phyloP scores from a whole-genome alignment of 129 eudicot genomes.

The Kitagawia praeruptora region DNA sequence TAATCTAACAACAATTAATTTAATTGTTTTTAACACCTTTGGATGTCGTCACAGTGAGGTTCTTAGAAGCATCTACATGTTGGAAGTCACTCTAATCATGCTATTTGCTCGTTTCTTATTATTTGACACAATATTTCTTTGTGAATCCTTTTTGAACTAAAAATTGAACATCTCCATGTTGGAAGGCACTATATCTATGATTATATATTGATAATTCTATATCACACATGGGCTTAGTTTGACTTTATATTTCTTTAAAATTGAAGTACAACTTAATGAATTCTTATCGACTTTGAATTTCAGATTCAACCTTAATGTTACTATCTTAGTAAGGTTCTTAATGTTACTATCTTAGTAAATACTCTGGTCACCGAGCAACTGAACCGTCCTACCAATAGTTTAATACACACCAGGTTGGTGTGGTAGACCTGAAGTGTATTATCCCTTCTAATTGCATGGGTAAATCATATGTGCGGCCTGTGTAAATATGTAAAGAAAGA shows the following conservation, averaged over 20 bases:
- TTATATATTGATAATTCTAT: not conserved
- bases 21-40: not conserved
- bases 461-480: not conserved
- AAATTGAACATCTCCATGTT: not conserved
- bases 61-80: not conserved
- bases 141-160: not conserved
- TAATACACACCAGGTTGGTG: not conserved
- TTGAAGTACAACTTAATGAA: not conserved
- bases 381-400: not conserved
- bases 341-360: not conserved
- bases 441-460: not conserved
- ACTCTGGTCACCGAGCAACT: not conserved
- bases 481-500: not conserved
- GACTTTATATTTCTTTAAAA: not conserved
- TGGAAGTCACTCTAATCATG: not conserved
- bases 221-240: conserved; percentile 14
- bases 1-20: not conserved
- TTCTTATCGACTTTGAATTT: not conserved
- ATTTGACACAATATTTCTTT: not conserved
- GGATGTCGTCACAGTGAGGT: not conserved
- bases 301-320: not conserved
- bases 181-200: not conserved
- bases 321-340: not conserved
- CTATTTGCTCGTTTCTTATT: not conserved
- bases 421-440: not conserved